These are phyloP conservation scores for Leucocoprinus sp. DNA, from an alignment of 768 basidiomycete species.

Conservation along the genomic window DNA sequence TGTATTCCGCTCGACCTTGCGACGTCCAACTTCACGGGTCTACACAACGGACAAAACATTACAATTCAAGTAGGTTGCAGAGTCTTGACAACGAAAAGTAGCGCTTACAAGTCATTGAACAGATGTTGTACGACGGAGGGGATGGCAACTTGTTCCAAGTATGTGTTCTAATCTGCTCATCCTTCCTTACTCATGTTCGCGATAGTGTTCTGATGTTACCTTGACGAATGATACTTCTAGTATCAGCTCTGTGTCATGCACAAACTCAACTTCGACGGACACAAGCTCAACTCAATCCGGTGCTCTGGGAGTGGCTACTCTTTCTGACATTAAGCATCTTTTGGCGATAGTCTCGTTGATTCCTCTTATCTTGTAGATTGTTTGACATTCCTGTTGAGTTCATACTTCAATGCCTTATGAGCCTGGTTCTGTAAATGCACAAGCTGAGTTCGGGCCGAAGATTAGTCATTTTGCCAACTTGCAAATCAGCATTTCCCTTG, in stretches of 20 bases:
- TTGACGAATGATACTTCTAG: slow-evolving; percentile 42
- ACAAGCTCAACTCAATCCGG: slow-evolving; percentile 10
- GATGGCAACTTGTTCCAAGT: slow-evolving; percentile 68
- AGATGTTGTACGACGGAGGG: slow-evolving; percentile 37
- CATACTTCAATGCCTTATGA: too few relatives aligned
- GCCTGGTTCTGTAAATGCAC: too few relatives aligned
- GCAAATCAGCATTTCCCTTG: too few relatives aligned
- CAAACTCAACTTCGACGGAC: slow-evolving; percentile 22
- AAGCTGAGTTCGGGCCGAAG: too few relatives aligned
- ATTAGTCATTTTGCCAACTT: too few relatives aligned
- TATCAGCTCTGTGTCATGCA: slow-evolving; percentile 34
- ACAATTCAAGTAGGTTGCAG: slow-evolving; percentile 51
- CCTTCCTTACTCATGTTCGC: slow-evolving; percentile 13
- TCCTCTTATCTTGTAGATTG: slow-evolving; percentile 14
- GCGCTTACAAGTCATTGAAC: neutral
- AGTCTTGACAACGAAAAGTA: neutral
- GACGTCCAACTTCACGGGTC: slow-evolving; percentile 29
- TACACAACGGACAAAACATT: slow-evolving; percentile 57
- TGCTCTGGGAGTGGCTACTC: slow-evolving; percentile 7
- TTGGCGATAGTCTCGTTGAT: slow-evolving; percentile 9
- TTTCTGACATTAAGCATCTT: neutral
- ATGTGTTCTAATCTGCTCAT: slow-evolving; percentile 6
- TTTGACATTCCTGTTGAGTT: too few relatives aligned
- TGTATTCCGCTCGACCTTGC: slow-evolving; percentile 61
- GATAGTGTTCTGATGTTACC: slow-evolving; percentile 69